Evolutionary conservation across 1,284 basidiomycete genomes (phyloP), one percentile per base, ranked within the genome.

Genomic region (Trametes sp.): DNA sequence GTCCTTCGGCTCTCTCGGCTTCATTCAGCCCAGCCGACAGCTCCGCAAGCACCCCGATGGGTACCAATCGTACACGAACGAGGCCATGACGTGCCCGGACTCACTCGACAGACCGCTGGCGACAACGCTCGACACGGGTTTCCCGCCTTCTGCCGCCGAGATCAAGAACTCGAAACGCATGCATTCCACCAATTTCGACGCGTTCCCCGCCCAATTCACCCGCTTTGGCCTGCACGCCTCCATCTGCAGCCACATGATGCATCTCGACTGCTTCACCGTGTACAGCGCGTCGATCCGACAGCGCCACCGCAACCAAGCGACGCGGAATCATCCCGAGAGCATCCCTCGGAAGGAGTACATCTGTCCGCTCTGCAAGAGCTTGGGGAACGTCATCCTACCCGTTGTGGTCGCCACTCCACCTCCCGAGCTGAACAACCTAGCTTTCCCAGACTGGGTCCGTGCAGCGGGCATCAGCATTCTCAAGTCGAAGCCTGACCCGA

Each of bases 181-280:
- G 8, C 76, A 80, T 4, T 75, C 80, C 36, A 80, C 78, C 56
- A 88, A 83, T 69, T 91, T 93, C 65, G 88, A 91, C 63, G 90
- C 87, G 0, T 96, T 95, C 76, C 90, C 93, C 0, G 74, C 86
- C 0, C 80, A 84, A 36, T 86, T 85, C 65, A 91, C 90, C 16
- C 87, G 88, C 31, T 95, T 96, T 69, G 98, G 97, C 7, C 81
- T 98, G 29, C 86, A 96, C 72, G 83, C 91, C 4, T 96, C 96
- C 3, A 91, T 96, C 28, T 99, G 97, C 77, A 95, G 92, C 38
- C 98, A 99, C 75, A 89, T 96, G 83, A 99, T 99, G 96, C 98
- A 99, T 78, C 80, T 97, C 64, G 87, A 90, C 44, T 99, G 98
- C 78, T 98, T 99, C 80, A 89, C 92, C 61, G 90, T 91, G 1